phyloP scores from a whole-genome alignment of 2,329 filamentous ascomycete species.

The Cladophialophora exuberans region DNA sequence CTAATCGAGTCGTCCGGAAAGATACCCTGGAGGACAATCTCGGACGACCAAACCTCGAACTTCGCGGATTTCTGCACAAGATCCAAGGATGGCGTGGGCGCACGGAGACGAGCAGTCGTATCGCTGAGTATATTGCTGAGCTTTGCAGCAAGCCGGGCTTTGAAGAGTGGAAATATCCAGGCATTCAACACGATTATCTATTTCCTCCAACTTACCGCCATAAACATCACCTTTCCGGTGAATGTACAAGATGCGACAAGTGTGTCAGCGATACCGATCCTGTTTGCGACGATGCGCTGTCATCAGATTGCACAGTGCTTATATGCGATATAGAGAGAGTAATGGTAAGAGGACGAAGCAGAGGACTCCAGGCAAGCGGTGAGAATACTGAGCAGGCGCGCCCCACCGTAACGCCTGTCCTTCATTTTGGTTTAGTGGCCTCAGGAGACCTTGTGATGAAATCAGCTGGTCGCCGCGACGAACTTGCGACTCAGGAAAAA shows the following conservation, averaged over 20 bases:
- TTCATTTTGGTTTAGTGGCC: too few relatives aligned
- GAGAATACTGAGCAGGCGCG: too few relatives aligned
- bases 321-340: too few relatives aligned
- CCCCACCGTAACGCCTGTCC: too few relatives aligned
- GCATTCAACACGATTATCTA: neutral
- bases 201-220: slow-evolving; percentile 1
- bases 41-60: slow-evolving; percentile 29
- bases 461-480: too few relatives aligned
- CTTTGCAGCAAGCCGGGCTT: too few relatives aligned
- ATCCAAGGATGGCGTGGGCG: slow-evolving; percentile 18
- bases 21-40: too few relatives aligned
- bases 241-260: slow-evolving; percentile 2
- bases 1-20: slow-evolving; percentile 32
- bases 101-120: neutral
- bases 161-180: neutral
- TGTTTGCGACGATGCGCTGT: neutral
- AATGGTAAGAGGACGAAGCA: too few relatives aligned
- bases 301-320: neutral
- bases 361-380: too few relatives aligned
- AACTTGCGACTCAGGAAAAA: slow-evolving; percentile 36
- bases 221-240: neutral
- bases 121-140: neutral
- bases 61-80: slow-evolving; percentile 29
- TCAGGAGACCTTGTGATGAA: too few relatives aligned
- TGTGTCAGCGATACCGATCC: too few relatives aligned